Evolutionary conservation across 169 alveolate species (phyloP).

Genomic region (Hepatocystis sp.): DNA sequence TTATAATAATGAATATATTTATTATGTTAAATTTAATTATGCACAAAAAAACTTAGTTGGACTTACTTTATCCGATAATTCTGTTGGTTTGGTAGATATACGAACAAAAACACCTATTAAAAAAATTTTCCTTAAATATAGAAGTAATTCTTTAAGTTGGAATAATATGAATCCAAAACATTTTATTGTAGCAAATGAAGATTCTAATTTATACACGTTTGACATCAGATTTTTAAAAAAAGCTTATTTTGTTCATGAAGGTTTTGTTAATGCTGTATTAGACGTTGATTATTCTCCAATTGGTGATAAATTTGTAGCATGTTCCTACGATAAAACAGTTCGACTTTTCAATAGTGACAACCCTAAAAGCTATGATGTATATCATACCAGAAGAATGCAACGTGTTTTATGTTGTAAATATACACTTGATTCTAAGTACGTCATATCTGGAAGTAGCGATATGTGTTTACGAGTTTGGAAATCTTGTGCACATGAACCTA

Average conservation of each 20-base stretch:
- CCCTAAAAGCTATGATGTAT: constrained; percentile 96
- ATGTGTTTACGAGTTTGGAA: constrained; percentile 98
- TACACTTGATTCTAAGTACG: constrained; percentile 95
- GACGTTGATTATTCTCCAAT: constrained; percentile 97
- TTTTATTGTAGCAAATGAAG: constrained; percentile 98
- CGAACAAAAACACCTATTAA: constrained; percentile 93
- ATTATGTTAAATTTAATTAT: constrained; percentile 95
- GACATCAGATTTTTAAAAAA: constrained; percentile 96
- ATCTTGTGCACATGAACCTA: constrained; percentile 83
- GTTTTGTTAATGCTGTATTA: constrained; percentile 93
- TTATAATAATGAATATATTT: constrained; percentile 83
- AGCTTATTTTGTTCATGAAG: constrained; percentile 96
- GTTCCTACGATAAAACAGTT: constrained; percentile 97
- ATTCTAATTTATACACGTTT: constrained; percentile 97
- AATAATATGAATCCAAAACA: constrained; percentile 98
- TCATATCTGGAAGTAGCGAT: constrained; percentile 97
- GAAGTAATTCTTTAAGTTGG: constrained; percentile 97
- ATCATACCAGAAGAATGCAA: constrained; percentile 98
- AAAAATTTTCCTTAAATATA: constrained; percentile 90
- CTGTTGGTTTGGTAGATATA: constrained; percentile 92
- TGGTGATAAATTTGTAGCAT: constrained; percentile 98
- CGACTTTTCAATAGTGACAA: constrained; percentile 94
- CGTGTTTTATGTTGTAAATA: constrained; percentile 91
- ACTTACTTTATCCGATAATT: constrained; percentile 93
- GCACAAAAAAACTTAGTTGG: constrained; percentile 89